Evolutionary conservation across 495 filamentous ascomycete genomes (phyloP).

Genomic region (Durotheca rogersii): DNA sequence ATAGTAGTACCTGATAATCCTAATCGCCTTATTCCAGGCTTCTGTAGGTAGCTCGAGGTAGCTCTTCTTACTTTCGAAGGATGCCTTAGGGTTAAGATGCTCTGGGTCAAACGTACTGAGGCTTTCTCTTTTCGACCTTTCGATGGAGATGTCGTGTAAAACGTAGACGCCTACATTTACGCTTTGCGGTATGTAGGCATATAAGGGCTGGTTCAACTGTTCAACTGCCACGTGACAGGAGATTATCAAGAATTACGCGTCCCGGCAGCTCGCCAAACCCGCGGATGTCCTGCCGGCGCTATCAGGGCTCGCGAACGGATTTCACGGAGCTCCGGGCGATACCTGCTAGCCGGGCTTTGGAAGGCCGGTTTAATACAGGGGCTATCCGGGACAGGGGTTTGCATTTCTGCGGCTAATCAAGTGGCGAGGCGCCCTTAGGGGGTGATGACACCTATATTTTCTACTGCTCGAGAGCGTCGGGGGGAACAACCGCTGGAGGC

Average conservation of each 20-base stretch:
- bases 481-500: conserved; percentile 8
- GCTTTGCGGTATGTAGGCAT: too few relatives aligned
- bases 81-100: too few relatives aligned
- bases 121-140: conserved; percentile 28
- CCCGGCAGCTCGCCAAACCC: conserved; percentile 24
- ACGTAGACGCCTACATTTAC: too few relatives aligned
- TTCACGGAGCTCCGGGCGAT: conserved; percentile 28
- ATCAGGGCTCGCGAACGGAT: conserved; percentile 28
- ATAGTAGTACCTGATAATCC: too few relatives aligned
- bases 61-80: too few relatives aligned
- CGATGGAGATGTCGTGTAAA: too few relatives aligned
- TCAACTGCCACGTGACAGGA: too few relatives aligned
- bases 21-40: too few relatives aligned
- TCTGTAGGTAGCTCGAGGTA: too few relatives aligned
- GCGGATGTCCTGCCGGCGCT: conserved; percentile 25
- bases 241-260: conserved; percentile 27
- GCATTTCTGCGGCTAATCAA: conserved; percentile 22
- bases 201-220: too few relatives aligned
- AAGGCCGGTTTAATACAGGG: conserved; percentile 20
- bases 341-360: conserved; percentile 31
- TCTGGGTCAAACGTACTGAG: too few relatives aligned
- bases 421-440: conserved; percentile 5
- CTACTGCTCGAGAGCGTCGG: conserved; percentile 9
- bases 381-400: conserved; percentile 22
- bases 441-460: conserved; percentile 3